A percentile compares a stretch with the other conserved stretches of the same genome.
Evolutionary conservation across 1,284 basidiomycete species (phyloP).

Genomic region (Apiotrichum gamsii): DNA sequence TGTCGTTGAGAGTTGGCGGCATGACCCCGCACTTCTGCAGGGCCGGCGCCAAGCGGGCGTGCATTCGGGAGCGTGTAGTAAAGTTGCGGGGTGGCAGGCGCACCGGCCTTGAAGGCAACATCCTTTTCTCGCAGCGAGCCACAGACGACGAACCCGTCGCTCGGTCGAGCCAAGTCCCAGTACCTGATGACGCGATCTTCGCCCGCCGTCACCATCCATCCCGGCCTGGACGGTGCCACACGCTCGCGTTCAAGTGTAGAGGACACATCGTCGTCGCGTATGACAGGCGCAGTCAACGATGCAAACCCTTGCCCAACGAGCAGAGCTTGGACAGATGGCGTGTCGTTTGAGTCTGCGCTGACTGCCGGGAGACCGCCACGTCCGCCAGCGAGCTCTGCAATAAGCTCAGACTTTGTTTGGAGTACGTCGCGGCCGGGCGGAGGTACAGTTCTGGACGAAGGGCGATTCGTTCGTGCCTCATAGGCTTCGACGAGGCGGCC

Average conservation of each 20-base stretch:
- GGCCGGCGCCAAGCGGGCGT: slow-evolving; percentile 6
- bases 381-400: slow-evolving; percentile 24
- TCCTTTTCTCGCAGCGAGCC: slow-evolving; percentile 43
- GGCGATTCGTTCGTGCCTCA: slow-evolving; percentile 29
- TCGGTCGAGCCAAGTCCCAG: slow-evolving; percentile 35
- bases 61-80: slow-evolving; percentile 31
- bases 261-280: slow-evolving; percentile 8
- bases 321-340: slow-evolving; percentile 22
- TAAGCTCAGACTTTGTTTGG: slow-evolving; percentile 25
- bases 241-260: background rate
- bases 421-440: slow-evolving; percentile 14
- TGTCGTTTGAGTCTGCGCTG: slow-evolving; percentile 9
- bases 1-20: slow-evolving; percentile 26
- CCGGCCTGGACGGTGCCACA: slow-evolving; percentile 5
- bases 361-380: slow-evolving; percentile 8
- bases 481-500: slow-evolving; percentile 46
- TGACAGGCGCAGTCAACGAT: slow-evolving; percentile 18
- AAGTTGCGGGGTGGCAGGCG: slow-evolving; percentile 8
- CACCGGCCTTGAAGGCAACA: slow-evolving; percentile 31
- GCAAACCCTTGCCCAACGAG: slow-evolving; percentile 30
- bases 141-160: slow-evolving; percentile 41
- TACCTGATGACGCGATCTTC: slow-evolving; percentile 43
- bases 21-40: background rate
- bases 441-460: slow-evolving; percentile 1
- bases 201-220: slow-evolving; percentile 42